Base-by-base conservation (phyloP, 2,329 filamentous ascomycete species). In the Tolypocladium pustulatum region DNA sequence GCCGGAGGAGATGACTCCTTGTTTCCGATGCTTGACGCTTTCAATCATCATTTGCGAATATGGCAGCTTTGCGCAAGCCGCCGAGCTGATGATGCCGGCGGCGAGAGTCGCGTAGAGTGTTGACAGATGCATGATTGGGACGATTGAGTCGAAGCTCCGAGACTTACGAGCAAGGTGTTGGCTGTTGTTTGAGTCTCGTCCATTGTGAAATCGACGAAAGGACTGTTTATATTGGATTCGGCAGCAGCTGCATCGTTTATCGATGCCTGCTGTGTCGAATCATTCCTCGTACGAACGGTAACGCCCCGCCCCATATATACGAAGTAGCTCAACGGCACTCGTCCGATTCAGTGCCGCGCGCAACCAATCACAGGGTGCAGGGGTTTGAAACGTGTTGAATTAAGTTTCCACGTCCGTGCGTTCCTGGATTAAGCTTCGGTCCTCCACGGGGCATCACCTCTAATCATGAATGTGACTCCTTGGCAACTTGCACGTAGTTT, bases 21-120 rank as follows among this genome's bases (percentile, higher is more conserved):
- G 66, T 4, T 59, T 60, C 13, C 66, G 66, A 9, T 52, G 12
- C 37, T 65, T 62, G 60, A 67, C 59, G 64, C 66, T 65, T 43
- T 65, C 62, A 13, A 67, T 60, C 66, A 67, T 67, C 37, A 9
- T 56, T 9, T 54, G 43, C 10, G 57, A 59, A 9, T 22, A 52
- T 3, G 57, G 57, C 27, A 30, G 17, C 13, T 43, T 32, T 12
- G 46, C n/a, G 46, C 27, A 32, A 10, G 46, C 12, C 46, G 46
- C 27, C 17, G 27, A 32, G 46, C 46, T 5, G 46, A 51, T 32
- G 17, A 32, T 20, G 27, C 46, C 4, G 46, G 27, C 46, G 46
- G 27, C 46, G 25, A 32, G 7, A 9, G 46, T 17, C 46, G 27
- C 46, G 17, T 32, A 32, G 25, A 32, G 25, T 51, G 46, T 3